Percentiles rank a stretch among this genome's conserved stretches.
Conservation (phyloP, 306 rosid genomes). For the Cyamopsis tetragonoloba region DNA sequence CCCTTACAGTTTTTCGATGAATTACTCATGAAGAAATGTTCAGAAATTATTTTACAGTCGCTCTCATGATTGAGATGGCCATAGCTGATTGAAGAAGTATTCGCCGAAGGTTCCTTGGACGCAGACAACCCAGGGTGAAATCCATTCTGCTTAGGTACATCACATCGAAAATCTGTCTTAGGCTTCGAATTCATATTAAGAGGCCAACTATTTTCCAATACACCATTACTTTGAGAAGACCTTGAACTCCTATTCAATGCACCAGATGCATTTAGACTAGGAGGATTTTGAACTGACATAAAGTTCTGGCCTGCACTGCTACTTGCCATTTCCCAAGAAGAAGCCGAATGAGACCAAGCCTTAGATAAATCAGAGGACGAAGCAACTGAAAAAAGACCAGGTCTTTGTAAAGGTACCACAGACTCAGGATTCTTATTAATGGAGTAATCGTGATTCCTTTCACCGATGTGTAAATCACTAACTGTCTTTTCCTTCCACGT, state of each 20-base stretch:
- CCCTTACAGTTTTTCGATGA: slow-evolving; percentile 38
- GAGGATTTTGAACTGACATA: slow-evolving; percentile 50
- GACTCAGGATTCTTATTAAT: slow-evolving; percentile 40
- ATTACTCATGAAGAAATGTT: slow-evolving; percentile 34
- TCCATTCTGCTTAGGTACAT: slow-evolving; percentile 53
- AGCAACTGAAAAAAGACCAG: slow-evolving; percentile 36
- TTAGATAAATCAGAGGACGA: slow-evolving; percentile 49
- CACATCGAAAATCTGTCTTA: slow-evolving; percentile 45
- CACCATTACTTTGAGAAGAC: slow-evolving; percentile 55
- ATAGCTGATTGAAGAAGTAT: slow-evolving; percentile 50
- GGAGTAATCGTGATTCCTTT: slow-evolving; percentile 45
- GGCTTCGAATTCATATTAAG: slow-evolving; percentile 51
- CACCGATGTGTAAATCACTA: slow-evolving; percentile 43
- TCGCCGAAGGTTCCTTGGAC: slow-evolving; percentile 52
- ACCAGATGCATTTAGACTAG: slow-evolving; percentile 39
- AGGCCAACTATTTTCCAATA: slow-evolving; percentile 60
- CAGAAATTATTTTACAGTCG: slow-evolving; percentile 42
- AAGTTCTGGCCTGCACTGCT: slow-evolving; percentile 59
- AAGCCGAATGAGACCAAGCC: slow-evolving; percentile 64
- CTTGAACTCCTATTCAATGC: slow-evolving; percentile 47
- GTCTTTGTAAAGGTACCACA: slow-evolving; percentile 41
- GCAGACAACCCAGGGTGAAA: slow-evolving; percentile 55
- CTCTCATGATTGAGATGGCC: slow-evolving; percentile 49
- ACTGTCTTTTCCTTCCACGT: slow-evolving; percentile 53
- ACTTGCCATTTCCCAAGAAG: slow-evolving; percentile 69